These are phyloP conservation scores for Besnoitia besnoiti DNA, from an alignment of 169 alveolate species.

Conservation along the genomic window DNA sequence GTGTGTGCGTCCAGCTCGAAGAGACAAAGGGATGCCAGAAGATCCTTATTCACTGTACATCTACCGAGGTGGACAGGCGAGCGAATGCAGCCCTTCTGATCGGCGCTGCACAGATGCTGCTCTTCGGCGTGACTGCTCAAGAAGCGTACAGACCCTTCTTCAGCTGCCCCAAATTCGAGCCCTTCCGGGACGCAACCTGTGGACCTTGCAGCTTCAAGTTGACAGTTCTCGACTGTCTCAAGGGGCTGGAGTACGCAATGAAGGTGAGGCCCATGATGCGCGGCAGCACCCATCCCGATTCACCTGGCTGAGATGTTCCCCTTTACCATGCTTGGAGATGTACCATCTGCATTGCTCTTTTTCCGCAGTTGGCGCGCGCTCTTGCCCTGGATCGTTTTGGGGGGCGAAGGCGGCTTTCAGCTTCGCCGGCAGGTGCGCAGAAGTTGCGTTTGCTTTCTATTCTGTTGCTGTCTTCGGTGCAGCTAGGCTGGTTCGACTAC, in stretches of 20 bases:
- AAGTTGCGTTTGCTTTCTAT: too few species aligned
- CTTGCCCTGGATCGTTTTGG: too few species aligned
- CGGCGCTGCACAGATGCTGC: conserved; percentile 89
- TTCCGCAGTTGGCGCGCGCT: too few species aligned
- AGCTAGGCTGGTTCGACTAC: conserved; percentile 91
- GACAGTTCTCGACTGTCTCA: conserved; percentile 85
- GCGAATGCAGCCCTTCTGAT: conserved; percentile 92
- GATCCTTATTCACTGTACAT: conserved; percentile 67
- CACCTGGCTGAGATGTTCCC: too few species aligned
- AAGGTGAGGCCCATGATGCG: conserved; percentile 74
- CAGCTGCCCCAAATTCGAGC: conserved; percentile 64
- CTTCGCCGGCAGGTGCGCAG: too few species aligned
- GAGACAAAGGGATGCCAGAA: conserved; percentile 13
- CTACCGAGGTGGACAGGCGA: conserved; percentile 78
- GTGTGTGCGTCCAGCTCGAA: conserved; percentile 44
- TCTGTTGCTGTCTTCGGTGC: not conserved
- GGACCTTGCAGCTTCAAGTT: conserved; percentile 77
- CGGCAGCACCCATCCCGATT: too few species aligned
- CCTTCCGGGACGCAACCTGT: conserved; percentile 82
- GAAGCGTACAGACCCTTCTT: conserved; percentile 84
- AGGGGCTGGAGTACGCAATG: conserved; percentile 93
- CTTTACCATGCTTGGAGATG: too few species aligned
- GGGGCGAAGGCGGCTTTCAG: too few species aligned
- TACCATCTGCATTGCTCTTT: too few species aligned
- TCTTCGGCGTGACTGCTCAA: conserved; percentile 79